These are phyloP conservation scores for Ustilago esculenta DNA, from an alignment of 1,284 basidiomycete species.

Conservation along the genomic window DNA sequence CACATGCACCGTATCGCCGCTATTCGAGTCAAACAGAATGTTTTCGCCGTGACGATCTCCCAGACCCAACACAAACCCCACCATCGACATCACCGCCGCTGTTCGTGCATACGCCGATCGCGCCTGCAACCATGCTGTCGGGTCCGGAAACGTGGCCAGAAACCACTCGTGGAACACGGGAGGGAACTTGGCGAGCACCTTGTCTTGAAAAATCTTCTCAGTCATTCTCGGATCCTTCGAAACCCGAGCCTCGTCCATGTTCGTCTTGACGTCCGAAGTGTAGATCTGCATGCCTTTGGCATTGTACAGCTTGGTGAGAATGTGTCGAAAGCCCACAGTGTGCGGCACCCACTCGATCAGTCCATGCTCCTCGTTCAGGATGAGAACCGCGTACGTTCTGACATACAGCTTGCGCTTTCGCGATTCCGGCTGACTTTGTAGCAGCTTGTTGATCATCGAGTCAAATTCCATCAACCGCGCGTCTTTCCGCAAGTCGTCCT, in stretches of 20 bases:
- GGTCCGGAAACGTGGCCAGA: slow-evolving; percentile 93
- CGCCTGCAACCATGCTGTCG: slow-evolving; percentile 90
- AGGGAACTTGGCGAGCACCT: slow-evolving; percentile 73
- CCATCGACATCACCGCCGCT: slow-evolving; percentile 97
- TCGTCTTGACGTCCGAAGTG: slow-evolving; percentile 71
- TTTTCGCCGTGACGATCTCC: slow-evolving; percentile 98
- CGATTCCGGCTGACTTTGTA: slow-evolving; percentile 90
- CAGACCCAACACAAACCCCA: slow-evolving; percentile 95
- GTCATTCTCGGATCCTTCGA: slow-evolving; percentile 69
- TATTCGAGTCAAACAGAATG: slow-evolving; percentile 87
- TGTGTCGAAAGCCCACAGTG: slow-evolving; percentile 83
- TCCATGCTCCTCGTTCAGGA: slow-evolving; percentile 95
- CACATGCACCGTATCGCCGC: slow-evolving; percentile 93
- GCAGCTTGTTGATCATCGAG: slow-evolving; percentile 94
- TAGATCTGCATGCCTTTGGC: slow-evolving; percentile 61
- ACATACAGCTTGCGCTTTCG: slow-evolving; percentile 69
- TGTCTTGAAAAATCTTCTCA: slow-evolving; percentile 73
- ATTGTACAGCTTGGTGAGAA: slow-evolving; percentile 80
- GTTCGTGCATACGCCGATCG: slow-evolving; percentile 88
- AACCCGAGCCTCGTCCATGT: slow-evolving; percentile 74
- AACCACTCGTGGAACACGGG: slow-evolving; percentile 99
- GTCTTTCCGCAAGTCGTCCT: slow-evolving; percentile 97
- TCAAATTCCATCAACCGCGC: slow-evolving; percentile 98
- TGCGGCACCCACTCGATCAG: slow-evolving; percentile 99
- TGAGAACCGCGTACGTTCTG: slow-evolving; percentile 90